Evolutionary conservation across 805 yeast genomes (phyloP).

Genomic region (Metschnikowia lochheadii): DNA sequence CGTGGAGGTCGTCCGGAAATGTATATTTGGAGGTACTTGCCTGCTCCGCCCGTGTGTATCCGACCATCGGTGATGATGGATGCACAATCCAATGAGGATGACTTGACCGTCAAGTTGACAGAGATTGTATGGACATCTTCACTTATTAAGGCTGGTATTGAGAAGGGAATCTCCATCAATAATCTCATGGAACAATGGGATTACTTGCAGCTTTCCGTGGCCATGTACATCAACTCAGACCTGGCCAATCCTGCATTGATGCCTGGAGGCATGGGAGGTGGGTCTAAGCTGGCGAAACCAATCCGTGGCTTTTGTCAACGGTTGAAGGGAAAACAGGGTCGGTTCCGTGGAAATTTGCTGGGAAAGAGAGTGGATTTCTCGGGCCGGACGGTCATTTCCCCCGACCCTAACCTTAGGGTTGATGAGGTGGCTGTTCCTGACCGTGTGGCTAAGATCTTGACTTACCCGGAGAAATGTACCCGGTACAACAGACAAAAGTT

Average conservation of each 20-base stretch:
- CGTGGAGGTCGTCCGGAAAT: conserved; percentile 92
- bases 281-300: conserved; percentile 57
- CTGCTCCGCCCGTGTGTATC: conserved; percentile 98
- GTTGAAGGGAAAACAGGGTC: conserved; percentile 96
- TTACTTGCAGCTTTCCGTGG: conserved; percentile 88
- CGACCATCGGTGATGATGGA: conserved; percentile 96
- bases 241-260: conserved; percentile 76
- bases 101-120: conserved; percentile 88
- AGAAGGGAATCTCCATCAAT: conserved; percentile 89
- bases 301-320: conserved; percentile 97
- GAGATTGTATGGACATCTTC: conserved; percentile 98
- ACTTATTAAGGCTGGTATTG: conserved; percentile 88
- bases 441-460: conserved; percentile 88
- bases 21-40: conserved; percentile 94
- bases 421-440: conserved; percentile 99
- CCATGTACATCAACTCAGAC: conserved; percentile 96
- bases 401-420: conserved; percentile 91
- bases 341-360: conserved; percentile 95
- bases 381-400: conserved; percentile 97
- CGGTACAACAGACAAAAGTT: conserved; percentile 78
- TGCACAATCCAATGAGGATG: conserved; percentile 93
- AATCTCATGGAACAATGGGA: conserved; percentile 99
- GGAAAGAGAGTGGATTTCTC: conserved; percentile 99
- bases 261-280: conserved; percentile 62
- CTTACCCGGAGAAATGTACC: conserved; percentile 94